These are phyloP conservation scores for Penicillium sp. DNA, from an alignment of 2,329 filamentous ascomycete species.

Conservation along the genomic window DNA sequence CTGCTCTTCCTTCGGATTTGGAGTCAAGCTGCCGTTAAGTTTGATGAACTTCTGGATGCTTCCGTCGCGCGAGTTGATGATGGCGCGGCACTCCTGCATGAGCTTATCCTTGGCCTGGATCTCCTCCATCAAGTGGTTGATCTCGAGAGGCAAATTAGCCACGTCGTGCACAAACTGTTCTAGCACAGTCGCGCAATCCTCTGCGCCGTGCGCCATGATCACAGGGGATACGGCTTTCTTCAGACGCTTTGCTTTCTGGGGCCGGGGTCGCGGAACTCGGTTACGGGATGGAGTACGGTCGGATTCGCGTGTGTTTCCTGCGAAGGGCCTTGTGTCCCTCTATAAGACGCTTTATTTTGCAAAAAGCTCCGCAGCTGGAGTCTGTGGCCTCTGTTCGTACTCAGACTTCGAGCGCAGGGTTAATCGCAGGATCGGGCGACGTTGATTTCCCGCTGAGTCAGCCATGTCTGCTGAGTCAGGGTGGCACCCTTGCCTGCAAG, in stretches of 20 bases:
- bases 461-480: slow-evolving; percentile 1
- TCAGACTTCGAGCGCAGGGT: neutral
- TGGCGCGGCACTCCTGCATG: slow-evolving; percentile 56
- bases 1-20: slow-evolving; percentile 63
- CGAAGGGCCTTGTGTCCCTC: neutral
- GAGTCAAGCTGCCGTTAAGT: slow-evolving; percentile 58
- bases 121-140: slow-evolving; percentile 65
- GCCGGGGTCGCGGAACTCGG: neutral
- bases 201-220: slow-evolving; percentile 48
- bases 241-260: neutral
- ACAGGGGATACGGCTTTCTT: neutral
- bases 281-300: too few relatives aligned
- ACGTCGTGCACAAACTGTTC: slow-evolving; percentile 66
- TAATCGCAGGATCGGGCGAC: neutral
- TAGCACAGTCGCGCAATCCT: slow-evolving; percentile 62
- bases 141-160: slow-evolving; percentile 61
- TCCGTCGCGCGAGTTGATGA: slow-evolving; percentile 57
- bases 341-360: neutral
- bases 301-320: neutral
- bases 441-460: neutral
- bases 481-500: neutral
- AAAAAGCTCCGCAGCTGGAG: neutral
- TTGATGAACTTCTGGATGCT: slow-evolving; percentile 67
- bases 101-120: slow-evolving; percentile 63
- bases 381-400: neutral